Conservation (phyloP, 2,329 filamentous ascomycete genomes). For the Sporothrix protearum region DNA sequence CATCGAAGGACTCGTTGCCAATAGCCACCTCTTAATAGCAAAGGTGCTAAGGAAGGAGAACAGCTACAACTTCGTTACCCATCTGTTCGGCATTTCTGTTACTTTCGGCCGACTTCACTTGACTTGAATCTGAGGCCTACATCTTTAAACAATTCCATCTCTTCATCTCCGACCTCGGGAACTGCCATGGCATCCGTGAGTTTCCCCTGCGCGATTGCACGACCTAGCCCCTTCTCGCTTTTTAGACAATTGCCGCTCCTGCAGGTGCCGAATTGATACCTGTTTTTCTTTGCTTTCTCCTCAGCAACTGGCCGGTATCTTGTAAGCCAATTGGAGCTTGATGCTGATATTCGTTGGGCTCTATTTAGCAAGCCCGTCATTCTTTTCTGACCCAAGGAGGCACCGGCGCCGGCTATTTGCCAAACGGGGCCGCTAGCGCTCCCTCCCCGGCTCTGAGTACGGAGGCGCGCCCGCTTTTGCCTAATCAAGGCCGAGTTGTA, state of each 20-base stretch:
- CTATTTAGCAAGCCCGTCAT: conserved; percentile 37
- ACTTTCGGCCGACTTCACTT: not conserved
- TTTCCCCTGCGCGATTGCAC: not conserved
- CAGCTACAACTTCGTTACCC: not conserved
- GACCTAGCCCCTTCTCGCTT: not conserved
- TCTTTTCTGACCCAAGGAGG: conserved; percentile 44
- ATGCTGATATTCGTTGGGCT: not conserved
- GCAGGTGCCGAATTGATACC: not conserved
- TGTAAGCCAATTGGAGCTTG: not conserved
- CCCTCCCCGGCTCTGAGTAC: conserved; percentile 49
- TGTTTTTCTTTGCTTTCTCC: not conserved
- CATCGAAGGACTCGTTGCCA: not conserved
- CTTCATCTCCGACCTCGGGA: not conserved
- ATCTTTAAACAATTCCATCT: not conserved
- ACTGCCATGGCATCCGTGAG: conserved; percentile 26
- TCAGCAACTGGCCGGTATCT: not conserved
- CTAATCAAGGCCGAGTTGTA: conserved; percentile 64
- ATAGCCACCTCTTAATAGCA: not conserved
- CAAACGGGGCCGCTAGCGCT: conserved; percentile 55
- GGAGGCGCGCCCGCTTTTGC: conserved; percentile 61
- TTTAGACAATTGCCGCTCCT: not conserved
- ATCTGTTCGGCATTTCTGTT: not conserved
- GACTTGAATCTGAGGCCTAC: not conserved
- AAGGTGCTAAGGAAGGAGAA: not conserved
- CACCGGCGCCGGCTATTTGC: conserved; percentile 50